phyloP scores from a whole-genome alignment of 768 basidiomycete species.

The Leccinum subgranulosum region DNA sequence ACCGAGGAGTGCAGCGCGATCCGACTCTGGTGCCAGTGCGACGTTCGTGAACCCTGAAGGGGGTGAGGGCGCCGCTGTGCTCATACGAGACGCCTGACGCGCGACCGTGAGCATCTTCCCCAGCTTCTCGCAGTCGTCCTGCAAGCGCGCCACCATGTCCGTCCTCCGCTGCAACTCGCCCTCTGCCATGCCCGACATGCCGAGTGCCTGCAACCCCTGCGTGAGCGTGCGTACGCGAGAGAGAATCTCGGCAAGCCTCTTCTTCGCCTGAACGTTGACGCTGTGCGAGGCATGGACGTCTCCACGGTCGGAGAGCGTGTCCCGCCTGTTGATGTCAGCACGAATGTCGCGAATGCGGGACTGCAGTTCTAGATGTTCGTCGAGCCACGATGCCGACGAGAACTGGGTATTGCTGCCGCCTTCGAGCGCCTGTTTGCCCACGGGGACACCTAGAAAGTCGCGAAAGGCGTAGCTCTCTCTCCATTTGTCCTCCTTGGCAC shows the following conservation, averaged over 20 bases:
- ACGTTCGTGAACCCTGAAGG: conserved; percentile 28
- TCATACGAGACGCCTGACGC: conserved; percentile 46
- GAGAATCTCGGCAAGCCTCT: conserved; percentile 75
- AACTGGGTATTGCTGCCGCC: conserved; percentile 45
- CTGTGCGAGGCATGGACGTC: conserved; percentile 75
- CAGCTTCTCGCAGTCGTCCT: conserved; percentile 89
- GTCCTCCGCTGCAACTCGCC: conserved; percentile 90
- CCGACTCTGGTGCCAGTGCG: conserved; percentile 44
- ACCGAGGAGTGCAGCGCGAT: conserved; percentile 66
- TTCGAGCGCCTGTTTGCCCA: conserved; percentile 46
- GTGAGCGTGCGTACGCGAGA: conserved; percentile 70
- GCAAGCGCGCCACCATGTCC: conserved; percentile 84
- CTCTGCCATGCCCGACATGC: conserved; percentile 71
- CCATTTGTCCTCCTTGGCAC: conserved; percentile 80
- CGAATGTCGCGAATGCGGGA: conserved; percentile 75
- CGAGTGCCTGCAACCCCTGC: conserved; percentile 63
- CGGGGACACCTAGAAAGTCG: conserved; percentile 84
- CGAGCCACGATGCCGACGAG: conserved; percentile 81
- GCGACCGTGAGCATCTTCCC: conserved; percentile 81
- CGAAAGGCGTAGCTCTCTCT: conserved; percentile 74
- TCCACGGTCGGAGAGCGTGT: conserved; percentile 72
- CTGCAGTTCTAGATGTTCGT: conserved; percentile 82
- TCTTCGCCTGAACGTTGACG: conserved; percentile 81
- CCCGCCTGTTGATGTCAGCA: conserved; percentile 83
- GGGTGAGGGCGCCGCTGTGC: conserved; percentile 27